Percentiles rank a stretch among this genome's conserved stretches.
phyloP scores from a whole-genome alignment of 257 asterid species.

The Marsdenia floribunda region DNA sequence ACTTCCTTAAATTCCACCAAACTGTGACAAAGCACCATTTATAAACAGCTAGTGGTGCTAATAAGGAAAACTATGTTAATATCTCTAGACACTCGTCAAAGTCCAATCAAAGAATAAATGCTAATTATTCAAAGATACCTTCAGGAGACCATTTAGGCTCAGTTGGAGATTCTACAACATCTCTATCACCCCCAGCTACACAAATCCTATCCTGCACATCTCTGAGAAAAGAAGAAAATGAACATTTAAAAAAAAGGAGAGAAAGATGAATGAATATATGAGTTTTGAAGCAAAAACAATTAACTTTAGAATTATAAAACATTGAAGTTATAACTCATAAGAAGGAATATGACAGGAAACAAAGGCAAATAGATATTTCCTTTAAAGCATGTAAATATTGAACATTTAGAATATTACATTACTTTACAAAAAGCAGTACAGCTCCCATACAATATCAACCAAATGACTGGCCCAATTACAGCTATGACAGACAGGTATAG shows the following conservation, averaged over 20 bases:
- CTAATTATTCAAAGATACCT: conserved; percentile 42
- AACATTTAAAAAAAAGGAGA: conserved; percentile 12
- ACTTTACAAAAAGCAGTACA: neutral
- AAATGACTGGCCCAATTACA: neutral
- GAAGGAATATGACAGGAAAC: neutral
- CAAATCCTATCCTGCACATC: conserved; percentile 56
- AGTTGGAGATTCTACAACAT: conserved; percentile 76
- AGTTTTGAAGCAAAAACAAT: neutral
- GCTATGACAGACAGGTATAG: neutral
- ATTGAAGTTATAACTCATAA: neutral
- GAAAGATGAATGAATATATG: neutral
- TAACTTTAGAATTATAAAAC: neutral
- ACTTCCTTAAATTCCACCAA: neutral
- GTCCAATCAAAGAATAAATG: neutral
- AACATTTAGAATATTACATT: neutral
- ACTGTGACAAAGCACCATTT: neutral
- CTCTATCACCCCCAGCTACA: conserved; percentile 87
- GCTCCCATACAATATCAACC: neutral
- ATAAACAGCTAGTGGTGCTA: neutral
- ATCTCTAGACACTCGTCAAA: neutral
- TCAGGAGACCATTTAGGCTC: conserved; percentile 98
- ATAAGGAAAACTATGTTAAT: too few species aligned
- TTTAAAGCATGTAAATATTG: neutral
- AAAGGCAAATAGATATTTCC: neutral
- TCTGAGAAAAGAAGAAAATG: conserved; percentile 29